Base-by-base conservation (phyloP, 2,329 filamentous ascomycete species). In the Fusarium robinianum region DNA sequence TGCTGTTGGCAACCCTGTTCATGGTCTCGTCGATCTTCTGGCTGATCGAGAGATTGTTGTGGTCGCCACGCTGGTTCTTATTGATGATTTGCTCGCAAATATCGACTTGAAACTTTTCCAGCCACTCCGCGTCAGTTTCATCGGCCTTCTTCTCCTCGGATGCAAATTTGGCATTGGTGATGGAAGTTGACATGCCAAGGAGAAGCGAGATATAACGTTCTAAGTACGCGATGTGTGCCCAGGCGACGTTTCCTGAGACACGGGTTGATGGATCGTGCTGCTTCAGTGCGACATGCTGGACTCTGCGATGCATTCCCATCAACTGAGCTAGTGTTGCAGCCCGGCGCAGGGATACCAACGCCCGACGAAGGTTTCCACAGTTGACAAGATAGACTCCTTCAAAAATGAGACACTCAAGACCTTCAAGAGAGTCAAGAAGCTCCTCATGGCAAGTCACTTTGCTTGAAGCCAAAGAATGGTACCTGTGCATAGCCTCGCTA, bases 361-460 rank as follows among this genome's bases (percentile, higher is more conserved):
- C 32, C 3, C 32, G 32, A 16, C 32, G 32, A 15, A 35, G 19
- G 21, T 35, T 35, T 10, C 32, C 32, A 16, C 19, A 35, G 18
- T 35, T 25, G 32, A 35, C 32, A 14, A 35, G 32, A 35, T 24
- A 35, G 3, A 25, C 21, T 10, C 32, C 32, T 25, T 35, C 32
- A n/a, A 16, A 35, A 14, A 35, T 15, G 32, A 35, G 32, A 17
- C 32, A 35, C n/a, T 35, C 21, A 3, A 35, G 12, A 19, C 32
- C 32, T 35, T 35, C 32, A 8, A 35, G 21, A 16, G 32, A 35
- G 12, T 35, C 32, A 7, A 35, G 32, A 35, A 35, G 32, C 6
- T 35, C 32, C 12, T 25, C 32, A 24, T 35, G 32, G 32, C 32
- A 35, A 14, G 19, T 35, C 32, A 35, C 32, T 22, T 24, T 24